Conservation (phyloP, 2,329 filamentous ascomycete species). For the Fusarium proliferatum region DNA sequence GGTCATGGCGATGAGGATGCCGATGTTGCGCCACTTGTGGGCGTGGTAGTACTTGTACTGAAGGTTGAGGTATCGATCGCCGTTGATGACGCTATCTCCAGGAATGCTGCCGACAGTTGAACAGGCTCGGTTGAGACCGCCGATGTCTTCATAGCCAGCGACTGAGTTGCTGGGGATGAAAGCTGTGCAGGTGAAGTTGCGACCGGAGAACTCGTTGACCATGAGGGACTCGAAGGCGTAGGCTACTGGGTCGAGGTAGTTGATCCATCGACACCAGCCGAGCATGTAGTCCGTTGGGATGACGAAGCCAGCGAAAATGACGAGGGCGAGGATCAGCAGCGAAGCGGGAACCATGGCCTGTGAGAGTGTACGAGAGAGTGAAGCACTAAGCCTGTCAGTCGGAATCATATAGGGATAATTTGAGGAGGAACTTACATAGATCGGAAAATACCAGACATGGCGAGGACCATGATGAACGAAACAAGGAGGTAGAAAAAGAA, state of each 20-base stretch:
- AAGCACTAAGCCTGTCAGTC: slow-evolving; percentile 32
- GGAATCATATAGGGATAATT: no score
- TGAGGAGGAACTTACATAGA: slow-evolving; percentile 41
- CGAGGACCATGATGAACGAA: slow-evolving; percentile 64
- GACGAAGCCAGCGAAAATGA: slow-evolving; percentile 62
- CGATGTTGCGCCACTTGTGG: slow-evolving; percentile 67
- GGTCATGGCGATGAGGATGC: slow-evolving; percentile 65
- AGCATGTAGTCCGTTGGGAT: slow-evolving; percentile 62
- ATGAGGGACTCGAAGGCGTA: slow-evolving; percentile 75
- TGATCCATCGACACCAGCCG: slow-evolving; percentile 76
- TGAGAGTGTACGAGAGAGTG: slow-evolving; percentile 64
- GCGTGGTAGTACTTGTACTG: slow-evolving; percentile 59
- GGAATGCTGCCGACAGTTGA: slow-evolving; percentile 59
- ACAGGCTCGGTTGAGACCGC: slow-evolving; percentile 55
- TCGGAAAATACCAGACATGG: slow-evolving; percentile 73
- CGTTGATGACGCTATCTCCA: slow-evolving; percentile 57
- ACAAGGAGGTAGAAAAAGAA: slow-evolving; percentile 62
- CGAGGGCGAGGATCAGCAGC: slow-evolving; percentile 50
- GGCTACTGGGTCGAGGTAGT: slow-evolving; percentile 72
- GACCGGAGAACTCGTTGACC: slow-evolving; percentile 71
- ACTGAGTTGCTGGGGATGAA: slow-evolving; percentile 44
- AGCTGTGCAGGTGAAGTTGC: slow-evolving; percentile 41
- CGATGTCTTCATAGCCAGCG: slow-evolving; percentile 46
- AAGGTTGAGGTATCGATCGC: slow-evolving; percentile 59
- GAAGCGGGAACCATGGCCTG: slow-evolving; percentile 58